Percentiles rank a stretch among this genome's conserved stretches.
Conservation (phyloP, 805 yeast species). For the Yueomyces sp. region DNA sequence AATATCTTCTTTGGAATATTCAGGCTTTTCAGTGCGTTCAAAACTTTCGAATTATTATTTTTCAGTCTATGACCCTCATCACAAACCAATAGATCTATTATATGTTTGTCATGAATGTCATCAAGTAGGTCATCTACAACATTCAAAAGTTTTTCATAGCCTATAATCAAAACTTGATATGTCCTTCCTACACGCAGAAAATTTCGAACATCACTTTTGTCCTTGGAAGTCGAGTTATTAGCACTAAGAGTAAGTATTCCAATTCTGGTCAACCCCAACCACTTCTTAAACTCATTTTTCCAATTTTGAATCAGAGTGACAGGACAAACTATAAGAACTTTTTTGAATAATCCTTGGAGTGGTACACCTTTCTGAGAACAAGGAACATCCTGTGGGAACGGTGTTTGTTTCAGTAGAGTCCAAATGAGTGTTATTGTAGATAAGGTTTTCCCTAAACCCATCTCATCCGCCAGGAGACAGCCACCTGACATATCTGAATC, state of each 20-base stretch:
- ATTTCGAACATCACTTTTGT: constrained; percentile 40
- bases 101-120: constrained; percentile 9
- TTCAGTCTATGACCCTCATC: constrained; percentile 95
- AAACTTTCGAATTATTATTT: constrained; percentile 55
- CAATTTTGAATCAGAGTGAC: constrained; percentile 81
- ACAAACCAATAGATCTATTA: constrained; percentile 63
- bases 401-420: constrained; percentile 65
- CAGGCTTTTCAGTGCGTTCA: constrained; percentile 46
- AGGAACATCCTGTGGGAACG: constrained; percentile 27
- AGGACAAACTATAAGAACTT: constrained; percentile 77
- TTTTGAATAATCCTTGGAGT: constrained; percentile 29
- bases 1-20: constrained; percentile 45
- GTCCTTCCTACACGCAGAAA: constrained; percentile 53
- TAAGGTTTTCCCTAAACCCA: constrained; percentile 90
- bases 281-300: constrained; percentile 77
- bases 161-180: constrained; percentile 72
- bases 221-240: constrained; percentile 36
- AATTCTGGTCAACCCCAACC: constrained; percentile 58
- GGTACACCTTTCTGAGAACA: constrained; percentile 24
- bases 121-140: constrained; percentile 37
- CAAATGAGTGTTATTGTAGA: constrained; percentile 75
- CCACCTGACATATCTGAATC: constrained; percentile 33
- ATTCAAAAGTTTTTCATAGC: constrained; percentile 68
- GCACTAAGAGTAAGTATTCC: constrained; percentile 52
- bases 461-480: constrained; percentile 85